Evolutionary conservation across 176 grass and related monocot genomes (phyloP), one percentile per base, ranked within the genome.

Genomic region (Thinopyrum elongatum): DNA sequence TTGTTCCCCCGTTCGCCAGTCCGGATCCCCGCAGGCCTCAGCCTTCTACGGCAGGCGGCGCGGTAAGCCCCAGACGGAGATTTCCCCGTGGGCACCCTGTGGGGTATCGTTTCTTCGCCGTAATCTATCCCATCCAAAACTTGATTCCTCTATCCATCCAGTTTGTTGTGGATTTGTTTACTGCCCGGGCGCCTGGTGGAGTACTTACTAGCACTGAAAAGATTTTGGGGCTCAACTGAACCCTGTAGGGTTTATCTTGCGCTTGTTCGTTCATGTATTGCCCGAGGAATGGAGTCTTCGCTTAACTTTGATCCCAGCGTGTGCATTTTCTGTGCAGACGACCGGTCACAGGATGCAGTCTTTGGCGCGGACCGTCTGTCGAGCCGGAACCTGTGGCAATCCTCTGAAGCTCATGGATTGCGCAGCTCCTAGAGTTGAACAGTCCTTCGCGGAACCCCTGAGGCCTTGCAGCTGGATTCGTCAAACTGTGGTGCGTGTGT

Each of bases 401-500:
- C 28, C 63, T 17, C 27, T 65, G 62, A 67, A 49, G 10, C 63
- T 81, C 79, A 12, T 81, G 41, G 63, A 68, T 1, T 9, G 6
- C 12, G 2, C 41, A 9, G 62, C 41, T 68, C 12, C 39, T 15
- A 63, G 79, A 13, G 26, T 15, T 31, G 39, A 27, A 10, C 79
- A 81, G 26, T 81, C 79, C 6, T 67, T 65, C 27, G 12, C 29
- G 6, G 42, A 67, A 5, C 41, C 41, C 19, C 79, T 68, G 27
- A 67, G 19, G 27, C 6, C 39, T 30, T 82, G 41, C 26, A 42
- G 26, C 59, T 76, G 71, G 82, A 64, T 65, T 76, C 82, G 59
- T 84, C 70, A 74, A 65, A 49, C 65, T 46, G 70, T 29, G 59
- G 71, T 84, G 69, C 1, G 55, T 84, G 27, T 88, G 72, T 0